Conservation (phyloP, 2,329 filamentous ascomycete genomes). For the Rutstroemia sp. region DNA sequence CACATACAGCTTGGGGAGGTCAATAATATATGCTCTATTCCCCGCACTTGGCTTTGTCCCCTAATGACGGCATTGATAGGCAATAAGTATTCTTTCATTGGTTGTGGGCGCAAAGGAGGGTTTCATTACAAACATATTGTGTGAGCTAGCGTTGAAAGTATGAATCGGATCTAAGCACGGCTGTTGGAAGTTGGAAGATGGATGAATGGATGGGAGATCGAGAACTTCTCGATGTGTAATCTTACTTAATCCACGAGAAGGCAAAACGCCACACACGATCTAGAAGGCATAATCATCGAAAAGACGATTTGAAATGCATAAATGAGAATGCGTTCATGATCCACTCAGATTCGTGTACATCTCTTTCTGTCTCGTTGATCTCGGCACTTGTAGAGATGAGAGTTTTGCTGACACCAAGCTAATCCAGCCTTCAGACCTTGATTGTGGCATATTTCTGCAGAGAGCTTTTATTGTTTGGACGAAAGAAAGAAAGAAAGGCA, state of each 20-base stretch:
- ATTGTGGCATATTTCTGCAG: too few relatives aligned
- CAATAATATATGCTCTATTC: background rate
- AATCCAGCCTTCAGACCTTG: too few relatives aligned
- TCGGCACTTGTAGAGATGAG: too few relatives aligned
- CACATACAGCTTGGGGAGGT: background rate
- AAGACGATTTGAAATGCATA: too few relatives aligned
- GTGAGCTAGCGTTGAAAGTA: background rate
- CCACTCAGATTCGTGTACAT: too few relatives aligned
- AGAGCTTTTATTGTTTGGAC: too few relatives aligned
- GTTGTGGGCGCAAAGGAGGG: background rate
- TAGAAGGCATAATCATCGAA: too few relatives aligned
- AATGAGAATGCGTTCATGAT: too few relatives aligned
- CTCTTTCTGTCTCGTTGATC: too few relatives aligned
- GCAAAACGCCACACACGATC: background rate
- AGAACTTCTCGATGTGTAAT: conserved; percentile 1
- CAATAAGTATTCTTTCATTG: background rate
- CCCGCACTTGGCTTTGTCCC: background rate
- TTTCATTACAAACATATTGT: background rate
- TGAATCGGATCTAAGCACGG: background rate
- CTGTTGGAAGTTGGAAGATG: background rate
- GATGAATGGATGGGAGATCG: background rate
- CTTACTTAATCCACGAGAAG: background rate
- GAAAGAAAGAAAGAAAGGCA: too few relatives aligned
- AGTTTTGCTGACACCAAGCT: too few relatives aligned
- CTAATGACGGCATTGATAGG: conserved; percentile 1